Conservation (phyloP, 441 rosid genomes). For the Euphorbia neoarborescens region DNA sequence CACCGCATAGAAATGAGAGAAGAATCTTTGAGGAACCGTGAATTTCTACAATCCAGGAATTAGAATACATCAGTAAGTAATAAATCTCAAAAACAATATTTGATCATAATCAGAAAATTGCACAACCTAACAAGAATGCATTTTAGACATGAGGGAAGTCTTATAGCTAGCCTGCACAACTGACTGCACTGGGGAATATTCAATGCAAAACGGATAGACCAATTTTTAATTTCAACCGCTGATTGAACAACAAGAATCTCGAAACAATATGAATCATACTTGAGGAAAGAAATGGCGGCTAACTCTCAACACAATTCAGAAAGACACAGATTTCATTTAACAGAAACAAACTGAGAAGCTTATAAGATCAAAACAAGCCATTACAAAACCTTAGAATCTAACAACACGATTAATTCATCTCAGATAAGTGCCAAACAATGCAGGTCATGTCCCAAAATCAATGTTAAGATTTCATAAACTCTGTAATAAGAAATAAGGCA, state of each 20-base stretch:
- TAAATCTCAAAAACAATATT: neutral
- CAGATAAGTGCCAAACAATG: neutral
- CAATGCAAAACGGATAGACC: neutral
- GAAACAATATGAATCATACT: neutral
- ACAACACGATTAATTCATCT: neutral
- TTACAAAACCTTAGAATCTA: neutral
- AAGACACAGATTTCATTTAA: neutral
- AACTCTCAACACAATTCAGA: neutral
- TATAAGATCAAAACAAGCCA: neutral
- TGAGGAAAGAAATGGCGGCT: neutral
- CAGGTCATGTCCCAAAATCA: neutral
- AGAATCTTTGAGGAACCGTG: conserved; percentile 63
- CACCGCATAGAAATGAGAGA: conserved; percentile 57
- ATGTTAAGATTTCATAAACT: neutral
- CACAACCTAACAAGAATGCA: neutral
- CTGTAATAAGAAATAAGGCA: neutral
- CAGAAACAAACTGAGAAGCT: neutral
- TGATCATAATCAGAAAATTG: neutral
- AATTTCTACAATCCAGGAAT: conserved; percentile 34
- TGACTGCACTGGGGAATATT: neutral
- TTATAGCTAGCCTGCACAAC: neutral
- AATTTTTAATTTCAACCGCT: neutral
- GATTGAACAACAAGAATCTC: neutral
- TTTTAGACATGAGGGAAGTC: neutral
- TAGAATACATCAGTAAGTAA: neutral